Percentiles rank a stretch among this genome's conserved stretches.
Evolutionary conservation across 257 asterid genomes (phyloP).

Genomic region (Henckelia pumila): DNA sequence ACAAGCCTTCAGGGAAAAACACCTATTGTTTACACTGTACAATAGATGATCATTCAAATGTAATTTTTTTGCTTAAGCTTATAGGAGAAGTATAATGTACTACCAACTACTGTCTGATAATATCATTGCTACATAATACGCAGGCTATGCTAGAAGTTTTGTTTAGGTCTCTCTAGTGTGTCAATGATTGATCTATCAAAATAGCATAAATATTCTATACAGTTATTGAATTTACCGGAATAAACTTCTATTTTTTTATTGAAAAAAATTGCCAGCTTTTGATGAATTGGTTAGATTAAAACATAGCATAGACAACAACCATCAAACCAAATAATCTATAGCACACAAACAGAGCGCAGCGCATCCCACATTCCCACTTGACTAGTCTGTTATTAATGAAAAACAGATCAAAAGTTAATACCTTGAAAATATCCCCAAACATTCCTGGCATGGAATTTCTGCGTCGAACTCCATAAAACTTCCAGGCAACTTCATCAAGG

Average conservation of each 20-base stretch:
- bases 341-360: too few relatives aligned
- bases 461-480: slow-evolving; percentile 79
- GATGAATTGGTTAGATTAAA: too few relatives aligned
- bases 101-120: not conserved
- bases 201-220: too few relatives aligned
- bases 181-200: not conserved
- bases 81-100: not conserved
- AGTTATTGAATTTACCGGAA: not conserved
- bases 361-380: too few relatives aligned
- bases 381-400: not conserved
- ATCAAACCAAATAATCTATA: too few relatives aligned
- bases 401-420: slow-evolving; percentile 19
- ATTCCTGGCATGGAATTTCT: slow-evolving; percentile 81
- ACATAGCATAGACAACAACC: too few relatives aligned
- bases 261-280: too few relatives aligned
- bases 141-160: too few relatives aligned
- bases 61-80: too few relatives aligned
- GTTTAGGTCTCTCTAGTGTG: not conserved
- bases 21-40: not conserved
- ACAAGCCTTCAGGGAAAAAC: not conserved
- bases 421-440: slow-evolving; percentile 94
- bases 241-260: too few relatives aligned
- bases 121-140: too few relatives aligned
- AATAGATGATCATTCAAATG: not conserved
- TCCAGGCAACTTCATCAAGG: slow-evolving; percentile 80